Percentiles rank a stretch among this genome's conserved stretches.
These are phyloP conservation scores for Cercophora newfieldiana DNA, from an alignment of 495 filamentous ascomycete species.

Conservation along the genomic window DNA sequence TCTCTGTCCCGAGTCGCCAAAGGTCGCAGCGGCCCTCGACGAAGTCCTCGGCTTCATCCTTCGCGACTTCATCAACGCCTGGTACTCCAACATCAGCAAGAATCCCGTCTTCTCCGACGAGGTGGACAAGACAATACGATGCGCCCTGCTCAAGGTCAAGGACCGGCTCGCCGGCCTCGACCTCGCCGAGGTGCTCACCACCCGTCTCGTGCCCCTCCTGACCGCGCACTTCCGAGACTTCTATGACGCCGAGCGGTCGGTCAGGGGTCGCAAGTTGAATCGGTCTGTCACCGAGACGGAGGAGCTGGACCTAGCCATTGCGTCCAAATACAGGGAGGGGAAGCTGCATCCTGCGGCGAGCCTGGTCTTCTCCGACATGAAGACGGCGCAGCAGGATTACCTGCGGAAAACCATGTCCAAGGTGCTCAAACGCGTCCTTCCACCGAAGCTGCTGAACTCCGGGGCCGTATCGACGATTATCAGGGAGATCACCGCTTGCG, in stretches of 20 bases:
- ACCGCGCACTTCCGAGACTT: conserved; percentile 91
- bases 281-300: conserved; percentile 93
- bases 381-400: conserved; percentile 81
- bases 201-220: conserved; percentile 80
- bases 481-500: conserved; percentile 80
- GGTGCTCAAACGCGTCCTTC: conserved; percentile 75
- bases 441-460: conserved; percentile 70
- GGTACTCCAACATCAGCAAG: conserved; percentile 84
- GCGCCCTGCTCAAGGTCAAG: conserved; percentile 68
- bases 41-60: conserved; percentile 73
- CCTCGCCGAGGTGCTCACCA: conserved; percentile 75
- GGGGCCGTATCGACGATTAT: conserved; percentile 76
- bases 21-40: conserved; percentile 79
- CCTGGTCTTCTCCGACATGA: conserved; percentile 76
- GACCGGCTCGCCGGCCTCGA: conserved; percentile 72
- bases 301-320: conserved; percentile 91
- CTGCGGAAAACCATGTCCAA: conserved; percentile 67
- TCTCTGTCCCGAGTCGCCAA: conserved; percentile 75
- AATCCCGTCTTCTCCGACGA: conserved; percentile 79
- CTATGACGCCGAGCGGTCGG: conserved; percentile 81
- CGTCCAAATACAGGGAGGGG: conserved; percentile 85
- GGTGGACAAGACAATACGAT: conserved; percentile 75
- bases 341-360: conserved; percentile 88
- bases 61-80: conserved; percentile 82
- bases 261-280: conserved; percentile 83